Evolutionary conservation across 2,329 filamentous ascomycete species (phyloP).

Genomic region (Stachybotrys chlorohalonatus): DNA sequence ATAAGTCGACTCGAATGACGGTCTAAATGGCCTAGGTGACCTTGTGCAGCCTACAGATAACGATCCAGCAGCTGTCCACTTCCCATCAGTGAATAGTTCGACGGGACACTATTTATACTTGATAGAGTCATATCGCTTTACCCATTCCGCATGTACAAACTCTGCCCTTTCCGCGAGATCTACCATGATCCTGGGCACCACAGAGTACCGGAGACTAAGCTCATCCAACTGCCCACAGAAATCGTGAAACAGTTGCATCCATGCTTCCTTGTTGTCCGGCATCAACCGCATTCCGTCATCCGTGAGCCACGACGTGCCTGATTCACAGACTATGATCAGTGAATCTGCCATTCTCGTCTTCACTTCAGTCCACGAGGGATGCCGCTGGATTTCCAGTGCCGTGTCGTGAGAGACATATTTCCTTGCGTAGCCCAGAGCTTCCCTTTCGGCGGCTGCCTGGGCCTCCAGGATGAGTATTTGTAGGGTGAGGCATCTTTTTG

Average conservation of each 20-base stretch:
- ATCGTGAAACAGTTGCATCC: slow-evolving; percentile 3
- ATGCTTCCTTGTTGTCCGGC: slow-evolving; percentile 3
- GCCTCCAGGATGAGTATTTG: slow-evolving; percentile 27
- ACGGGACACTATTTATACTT: no score
- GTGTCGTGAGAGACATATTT: slow-evolving; percentile 17
- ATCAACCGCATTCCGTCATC: slow-evolving; percentile 9
- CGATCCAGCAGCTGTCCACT: no score
- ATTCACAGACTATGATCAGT: slow-evolving; percentile 28
- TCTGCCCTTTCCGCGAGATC: slow-evolving; percentile 1
- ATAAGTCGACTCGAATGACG: no score
- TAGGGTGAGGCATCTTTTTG: slow-evolving; percentile 19
- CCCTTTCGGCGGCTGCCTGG: slow-evolving; percentile 20
- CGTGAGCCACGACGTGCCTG: slow-evolving; percentile 6
- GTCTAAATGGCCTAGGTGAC: no score
- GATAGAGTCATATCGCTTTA: not conserved
- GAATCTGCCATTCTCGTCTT: slow-evolving; percentile 20
- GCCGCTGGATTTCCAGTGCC: slow-evolving; percentile 8
- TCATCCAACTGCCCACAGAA: slow-evolving; percentile 4
- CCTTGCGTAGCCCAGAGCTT: slow-evolving; percentile 22
- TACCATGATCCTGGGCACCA: slow-evolving; percentile 3
- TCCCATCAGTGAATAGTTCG: no score
- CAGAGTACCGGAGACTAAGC: slow-evolving; percentile 2
- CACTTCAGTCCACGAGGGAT: slow-evolving; percentile 17
- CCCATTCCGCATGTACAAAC: slow-evolving; percentile 4
- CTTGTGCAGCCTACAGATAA: no score